phyloP scores from a whole-genome alignment of 1,139 yeast genomes.

The Kazachstania sp. region DNA sequence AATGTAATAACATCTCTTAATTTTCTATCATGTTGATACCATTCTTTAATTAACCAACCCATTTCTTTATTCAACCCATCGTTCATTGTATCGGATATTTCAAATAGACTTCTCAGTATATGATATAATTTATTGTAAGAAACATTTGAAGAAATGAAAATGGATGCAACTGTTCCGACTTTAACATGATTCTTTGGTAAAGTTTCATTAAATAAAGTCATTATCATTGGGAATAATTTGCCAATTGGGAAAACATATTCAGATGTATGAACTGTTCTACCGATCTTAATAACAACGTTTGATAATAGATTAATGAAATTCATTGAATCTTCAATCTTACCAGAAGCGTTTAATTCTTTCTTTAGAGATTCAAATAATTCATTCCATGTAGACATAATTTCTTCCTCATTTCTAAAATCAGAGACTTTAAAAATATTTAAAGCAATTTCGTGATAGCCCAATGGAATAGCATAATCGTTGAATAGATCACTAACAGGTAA shows the following conservation, averaged over 20 bases:
- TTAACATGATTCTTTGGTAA: constrained; percentile 38
- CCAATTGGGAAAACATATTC: constrained; percentile 80
- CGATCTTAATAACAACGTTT: constrained; percentile 39
- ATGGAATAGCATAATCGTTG: constrained; percentile 79
- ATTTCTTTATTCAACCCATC: constrained; percentile 45
- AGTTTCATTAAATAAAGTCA: constrained; percentile 28
- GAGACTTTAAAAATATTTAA: constrained; percentile 71
- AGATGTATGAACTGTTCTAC: constrained; percentile 42
- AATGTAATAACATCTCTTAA: constrained; percentile 46
- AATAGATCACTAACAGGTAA: constrained; percentile 69
- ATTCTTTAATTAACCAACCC: constrained; percentile 51
- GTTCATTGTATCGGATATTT: constrained; percentile 47
- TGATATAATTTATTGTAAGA: constrained; percentile 61
- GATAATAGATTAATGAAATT: constrained; percentile 32
- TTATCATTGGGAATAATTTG: constrained; percentile 52
- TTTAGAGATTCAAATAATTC: constrained; percentile 42
- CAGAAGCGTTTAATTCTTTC: constrained; percentile 20
- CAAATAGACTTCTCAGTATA: constrained; percentile 59
- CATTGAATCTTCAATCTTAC: constrained; percentile 25
- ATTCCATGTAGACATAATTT: constrained; percentile 64
- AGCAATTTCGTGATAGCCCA: constrained; percentile 80
- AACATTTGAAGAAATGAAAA: constrained; percentile 71
- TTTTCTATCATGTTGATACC: constrained; percentile 59
- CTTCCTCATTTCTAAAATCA: constrained; percentile 69
- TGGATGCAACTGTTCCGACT: constrained; percentile 52